These are phyloP conservation scores for Austropuccinia psidii DNA, from an alignment of 1,284 basidiomycete genomes.

Conservation along the genomic window DNA sequence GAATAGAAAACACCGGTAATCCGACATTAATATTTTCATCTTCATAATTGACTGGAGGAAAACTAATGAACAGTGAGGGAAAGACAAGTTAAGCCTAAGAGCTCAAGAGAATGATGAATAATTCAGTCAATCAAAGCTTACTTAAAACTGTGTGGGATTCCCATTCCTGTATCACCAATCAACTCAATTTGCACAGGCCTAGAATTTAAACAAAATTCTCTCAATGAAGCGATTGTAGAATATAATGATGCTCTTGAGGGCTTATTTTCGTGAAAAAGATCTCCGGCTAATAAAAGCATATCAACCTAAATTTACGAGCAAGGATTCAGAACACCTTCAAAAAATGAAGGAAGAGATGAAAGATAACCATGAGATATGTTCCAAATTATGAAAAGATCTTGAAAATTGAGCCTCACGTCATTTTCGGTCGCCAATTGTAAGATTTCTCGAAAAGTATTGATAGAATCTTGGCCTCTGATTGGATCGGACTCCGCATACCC, in stretches of 20 bases:
- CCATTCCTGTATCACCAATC: slow-evolving; percentile 82
- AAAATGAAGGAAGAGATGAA: neutral
- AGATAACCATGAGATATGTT: neutral
- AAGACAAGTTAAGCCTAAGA: too few relatives aligned
- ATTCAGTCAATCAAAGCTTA: slow-evolving; percentile 50
- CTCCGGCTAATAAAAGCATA: slow-evolving; percentile 86
- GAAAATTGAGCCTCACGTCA: slow-evolving; percentile 56
- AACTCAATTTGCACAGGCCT: slow-evolving; percentile 81
- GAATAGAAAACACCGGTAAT: slow-evolving; percentile 95
- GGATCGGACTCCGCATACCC: slow-evolving; percentile 93
- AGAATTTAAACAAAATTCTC: slow-evolving; percentile 83
- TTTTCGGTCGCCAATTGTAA: slow-evolving; percentile 79
- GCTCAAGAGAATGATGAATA: slow-evolving; percentile 17
- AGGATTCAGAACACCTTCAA: neutral
- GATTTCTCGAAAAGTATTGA: slow-evolving; percentile 91
- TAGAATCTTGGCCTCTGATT: slow-evolving; percentile 84
- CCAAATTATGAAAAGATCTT: neutral
- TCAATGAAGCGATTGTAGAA: slow-evolving; percentile 74
- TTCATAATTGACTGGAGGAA: slow-evolving; percentile 95
- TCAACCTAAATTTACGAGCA: slow-evolving; percentile 61
- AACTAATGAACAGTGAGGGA: slow-evolving; percentile 53
- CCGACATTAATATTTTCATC: slow-evolving; percentile 90
- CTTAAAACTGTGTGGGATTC: slow-evolving; percentile 65
- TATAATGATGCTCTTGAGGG: slow-evolving; percentile 84
- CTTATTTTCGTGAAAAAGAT: slow-evolving; percentile 95